phyloP scores from a whole-genome alignment of 352 stramenopile genomes.

The Blastocystis hominis region DNA sequence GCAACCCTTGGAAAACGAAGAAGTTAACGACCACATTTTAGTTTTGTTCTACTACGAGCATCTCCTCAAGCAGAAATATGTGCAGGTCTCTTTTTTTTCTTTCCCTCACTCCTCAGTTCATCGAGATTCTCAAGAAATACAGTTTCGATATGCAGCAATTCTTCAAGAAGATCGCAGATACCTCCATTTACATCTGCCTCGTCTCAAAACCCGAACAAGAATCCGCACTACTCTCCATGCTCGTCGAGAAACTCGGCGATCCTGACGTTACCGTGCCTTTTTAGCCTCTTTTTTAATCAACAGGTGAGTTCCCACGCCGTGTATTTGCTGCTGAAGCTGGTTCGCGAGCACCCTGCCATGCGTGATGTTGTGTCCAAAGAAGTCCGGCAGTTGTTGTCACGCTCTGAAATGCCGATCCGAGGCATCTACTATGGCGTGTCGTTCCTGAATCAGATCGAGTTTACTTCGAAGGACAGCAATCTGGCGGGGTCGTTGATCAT shows the following conservation, averaged over 20 bases:
- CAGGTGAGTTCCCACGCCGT: constrained; percentile 75
- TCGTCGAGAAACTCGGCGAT: constrained; percentile 77
- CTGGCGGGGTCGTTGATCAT: constrained; percentile 71
- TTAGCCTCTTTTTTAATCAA: not conserved
- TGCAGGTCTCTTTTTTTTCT: not conserved
- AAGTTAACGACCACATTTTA: constrained; percentile 2
- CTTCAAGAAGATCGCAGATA: constrained; percentile 51
- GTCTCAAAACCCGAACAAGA: constrained; percentile 73
- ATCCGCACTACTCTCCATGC: constrained; percentile 70
- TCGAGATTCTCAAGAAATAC: constrained; percentile 60
- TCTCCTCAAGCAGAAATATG: constrained; percentile 40
- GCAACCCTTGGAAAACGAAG: not conserved
- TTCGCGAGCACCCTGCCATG: constrained; percentile 72
- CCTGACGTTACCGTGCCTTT: constrained; percentile 64
- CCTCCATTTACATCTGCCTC: constrained; percentile 63
- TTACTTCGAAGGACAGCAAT: constrained; percentile 66
- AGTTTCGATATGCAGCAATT: constrained; percentile 68
- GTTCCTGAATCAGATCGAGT: constrained; percentile 73
- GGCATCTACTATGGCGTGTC: constrained; percentile 76
- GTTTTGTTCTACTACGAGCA: constrained; percentile 54
- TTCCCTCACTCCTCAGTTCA: not conserved
- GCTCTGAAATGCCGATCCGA: constrained; percentile 70
- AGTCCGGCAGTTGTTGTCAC: constrained; percentile 72
- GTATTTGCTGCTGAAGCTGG: constrained; percentile 72
- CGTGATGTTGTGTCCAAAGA: constrained; percentile 75